Evolutionary conservation across 345 rosid species (phyloP), one percentile per base, ranked within the genome.

Genomic region (Turnera subulata): DNA sequence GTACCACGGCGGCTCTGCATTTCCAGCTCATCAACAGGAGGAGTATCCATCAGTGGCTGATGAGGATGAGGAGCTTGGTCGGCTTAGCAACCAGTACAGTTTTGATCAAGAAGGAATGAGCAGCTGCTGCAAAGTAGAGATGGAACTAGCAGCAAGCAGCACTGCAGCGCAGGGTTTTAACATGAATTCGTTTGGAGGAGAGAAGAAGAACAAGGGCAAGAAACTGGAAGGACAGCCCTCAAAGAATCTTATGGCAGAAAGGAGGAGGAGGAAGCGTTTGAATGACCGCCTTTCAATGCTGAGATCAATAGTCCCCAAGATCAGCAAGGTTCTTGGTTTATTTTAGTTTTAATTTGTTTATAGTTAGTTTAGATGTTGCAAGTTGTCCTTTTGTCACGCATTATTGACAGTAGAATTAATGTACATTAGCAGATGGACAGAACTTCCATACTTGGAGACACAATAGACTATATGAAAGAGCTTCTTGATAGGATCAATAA

Each of bases 271-370:
- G 59, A 86, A 88, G 79, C 67, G 96, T 35, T 76, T 91, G 55
- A 86, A 89, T 63, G 95, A 84, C 64, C 71, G 92, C 21, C 91
- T 88, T 26, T 84, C 92, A 42, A 91, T 86, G 92, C 84, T 90
- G 49, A 77, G 97, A 79, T 90, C 97, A 68, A 82, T 90, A 24
- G 97, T 90, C 48, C 96, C 97, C 11, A 90, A 90, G 82, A 90
- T 90, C 76, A 87, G 93, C 75, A 90, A 90, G 96, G 97, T 87
- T 50, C 61, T 53, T 13, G 40, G 22, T 26, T 10, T 10, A 4
- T 39, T 20, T 43, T n/a, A n/a, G n/a, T n/a, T n/a, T n/a, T n/a
- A n/a, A n/a, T n/a, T n/a, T n/a, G n/a, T n/a, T n/a, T n/a, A n/a
- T n/a, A n/a, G n/a, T n/a, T n/a, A n/a, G n/a, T n/a, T n/a, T n/a